Base-by-base conservation (phyloP, 352 stramenopile species). In the Pythium apleroticum region DNA sequence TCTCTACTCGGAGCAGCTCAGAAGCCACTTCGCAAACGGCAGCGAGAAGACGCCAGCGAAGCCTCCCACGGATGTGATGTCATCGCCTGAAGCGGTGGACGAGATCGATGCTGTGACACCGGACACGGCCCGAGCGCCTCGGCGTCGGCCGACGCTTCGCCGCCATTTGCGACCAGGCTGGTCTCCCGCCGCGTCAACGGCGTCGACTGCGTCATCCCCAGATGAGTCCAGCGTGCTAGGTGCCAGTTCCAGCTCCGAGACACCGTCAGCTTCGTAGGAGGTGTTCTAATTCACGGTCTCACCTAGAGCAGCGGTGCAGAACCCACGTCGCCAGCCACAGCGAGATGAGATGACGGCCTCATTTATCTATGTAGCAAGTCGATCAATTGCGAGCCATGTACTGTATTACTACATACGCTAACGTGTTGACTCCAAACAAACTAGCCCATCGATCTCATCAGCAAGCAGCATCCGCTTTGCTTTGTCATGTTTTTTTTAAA, bases 151-250 rank as follows among this genome's bases (percentile, higher is more conserved):
- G 27, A 66, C 45, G 52, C 52, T 61, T 3, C 43, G 35, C 2
- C 60, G 60, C 19, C 60, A 41, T 4, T 15, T 57, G 14, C 52
- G 52, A 15, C 60, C 52, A 4, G 53, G 39, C 3, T 67, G 60
- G 60, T 67, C 60, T 22, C 60, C 60, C 0, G 30, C 60, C 4
- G 60, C 52, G n/a, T 67, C 60, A 1, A 67, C 60, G 14, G 60
- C 60, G 1, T 62, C 60, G 15, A 67, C 60, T 2, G 60, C 54
- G 8, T 62, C 60, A 6, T 25, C 53, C 6, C 52, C 52, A 12
- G 60, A 61, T 10, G 46, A 45, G 1, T 27, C 54, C 2, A 60
- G 25, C 35, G 24, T 46, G 2, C 22, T 57, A 8, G 37, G 4
- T 9, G 15, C 19, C 11, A 28, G 19, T 12, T 12, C 22, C 11